Base-by-base conservation (phyloP, 1,139 yeast genomes). In the Protomyces pachydermus region DNA sequence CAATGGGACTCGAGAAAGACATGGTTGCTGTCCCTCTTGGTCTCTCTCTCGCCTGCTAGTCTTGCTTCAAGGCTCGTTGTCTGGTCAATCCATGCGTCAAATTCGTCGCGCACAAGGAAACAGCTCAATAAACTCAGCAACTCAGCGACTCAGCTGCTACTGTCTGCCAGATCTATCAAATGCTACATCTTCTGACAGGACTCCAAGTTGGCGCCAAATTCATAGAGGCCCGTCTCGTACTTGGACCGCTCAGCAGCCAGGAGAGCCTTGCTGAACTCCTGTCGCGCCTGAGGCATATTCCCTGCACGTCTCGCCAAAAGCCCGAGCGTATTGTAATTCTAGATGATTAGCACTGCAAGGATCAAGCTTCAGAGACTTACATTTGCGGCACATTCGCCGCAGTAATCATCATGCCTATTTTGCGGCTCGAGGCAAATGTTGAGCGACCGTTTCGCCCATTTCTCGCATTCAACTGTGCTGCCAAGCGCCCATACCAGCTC, bases 401-500 rank as follows among this genome's bases (percentile, higher is more conserved):
- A 58, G 12, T 51, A 58, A 12, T 16, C 32, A 16, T 58, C 48
- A 18, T 39, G 42, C 45, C 52, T 51, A 42, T 58, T 58, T 38
- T 58, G 53, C 23, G 56, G 39, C 20, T 48, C 35, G 14, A 38
- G 32, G 34, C 56, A 58, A 5, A 58, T 34, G 34, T 38, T 50
- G 28, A 58, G 56, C 14, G 56, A 52, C 25, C 51, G 51, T 8
- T 25, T 38, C 32, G 38, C 45, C 62, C 62, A 58, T 9, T 54
- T 54, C 10, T 38, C 42, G 34, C 62, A 58, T 35, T 58, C 62
- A n/a, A 42, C 18, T 28, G 18, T 10, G 23, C 54, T 55, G 25
- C 62, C 62, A 14, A 58, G 56, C 10, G 62, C 62, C 62, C 56
- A 52, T 1, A 58, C 62, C 10, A 58, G 12, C 23, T 58, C 62